Evolutionary conservation across 2,329 filamentous ascomycete genomes (phyloP), one percentile per base, ranked within the genome.

Genomic region (Bipolaris gigantea): DNA sequence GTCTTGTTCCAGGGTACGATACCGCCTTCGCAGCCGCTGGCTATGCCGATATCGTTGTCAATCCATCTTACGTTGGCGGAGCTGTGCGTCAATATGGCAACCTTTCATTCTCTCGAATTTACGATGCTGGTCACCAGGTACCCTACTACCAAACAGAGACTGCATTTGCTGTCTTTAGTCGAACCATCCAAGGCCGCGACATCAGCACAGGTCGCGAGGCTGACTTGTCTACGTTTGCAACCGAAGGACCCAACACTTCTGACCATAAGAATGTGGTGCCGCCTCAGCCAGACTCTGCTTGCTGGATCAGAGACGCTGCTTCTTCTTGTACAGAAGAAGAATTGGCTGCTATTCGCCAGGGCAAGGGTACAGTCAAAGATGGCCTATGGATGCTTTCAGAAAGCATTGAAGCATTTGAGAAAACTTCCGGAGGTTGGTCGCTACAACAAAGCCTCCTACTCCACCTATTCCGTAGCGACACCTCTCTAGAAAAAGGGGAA

Each of bases 11-110:
- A 2, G 47, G 50, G 19, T 86, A 88, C 60, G 73, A 76, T 1
- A 71, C 73, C 2, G 73, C 74, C 27, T 93, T 92, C 67, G 74
- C 80, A 1, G 72, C 76, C 0, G 85, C 89, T 1, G 89, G 89
- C 0, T 94, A 93, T 71, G 84, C 84, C 1, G 85, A 88, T 13
- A 86, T 94, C 62, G 76, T 85, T 18, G 84, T 89, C 47, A 89
- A 90, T 67, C 80, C 79, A 23, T 78, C 81, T 11, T 87, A 88
- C 73, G 83, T 86, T 69, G 89, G 84, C 48, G 90, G 89, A 18
- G 82, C 83, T 48, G 89, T 90, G 0, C 83, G 89, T 9, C 89
- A 93, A 71, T 89, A 83, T 63, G 89, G 87, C 15, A 92, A 92
- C 55, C 71, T 83, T 27, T 79, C 75, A 43, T 82, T 82, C 65